Evolutionary conservation across 1,284 basidiomycete genomes (phyloP).

Genomic region (Caloboletus firmus): DNA sequence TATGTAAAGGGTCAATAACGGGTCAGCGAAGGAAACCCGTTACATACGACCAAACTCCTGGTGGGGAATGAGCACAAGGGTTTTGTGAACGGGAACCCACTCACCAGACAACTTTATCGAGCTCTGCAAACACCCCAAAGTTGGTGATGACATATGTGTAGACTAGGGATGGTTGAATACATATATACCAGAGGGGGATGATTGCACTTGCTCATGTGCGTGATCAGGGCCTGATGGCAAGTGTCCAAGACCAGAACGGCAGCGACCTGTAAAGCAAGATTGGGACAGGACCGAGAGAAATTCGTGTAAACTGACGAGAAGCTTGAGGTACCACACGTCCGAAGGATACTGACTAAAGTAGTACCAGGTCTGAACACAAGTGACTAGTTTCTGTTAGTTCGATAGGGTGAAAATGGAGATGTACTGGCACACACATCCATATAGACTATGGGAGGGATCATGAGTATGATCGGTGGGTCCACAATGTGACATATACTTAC

Average conservation of each 20-base stretch:
- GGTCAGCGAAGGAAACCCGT: neutral
- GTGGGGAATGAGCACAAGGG: neutral
- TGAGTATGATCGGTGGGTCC: neutral
- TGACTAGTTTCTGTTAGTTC: conserved; percentile 40
- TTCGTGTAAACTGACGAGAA: conserved; percentile 37
- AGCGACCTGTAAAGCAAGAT: conserved; percentile 39
- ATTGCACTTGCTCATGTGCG: conserved; percentile 45
- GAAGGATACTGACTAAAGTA: conserved; percentile 51
- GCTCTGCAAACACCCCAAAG: conserved; percentile 38
- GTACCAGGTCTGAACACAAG: conserved; percentile 55
- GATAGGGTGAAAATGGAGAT: neutral
- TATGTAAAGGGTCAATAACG: neutral
- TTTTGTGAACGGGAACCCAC: conserved; percentile 9
- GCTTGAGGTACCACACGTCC: conserved; percentile 48
- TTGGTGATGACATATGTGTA: conserved; percentile 56
- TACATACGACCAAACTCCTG: conserved; percentile 50
- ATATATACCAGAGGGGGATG: neutral
- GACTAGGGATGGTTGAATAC: conserved; percentile 35
- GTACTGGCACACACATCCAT: conserved; percentile 45
- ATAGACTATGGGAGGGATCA: conserved; percentile 38
- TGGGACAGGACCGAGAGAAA: neutral
- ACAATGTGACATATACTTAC: conserved; percentile 32
- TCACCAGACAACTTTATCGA: conserved; percentile 48
- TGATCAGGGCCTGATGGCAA: conserved; percentile 54
- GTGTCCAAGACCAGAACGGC: conserved; percentile 51